These are phyloP conservation scores for Rhizopus arrhizus DNA, from an alignment of 371 early-diverging fungal species.

Conservation along the genomic window DNA sequence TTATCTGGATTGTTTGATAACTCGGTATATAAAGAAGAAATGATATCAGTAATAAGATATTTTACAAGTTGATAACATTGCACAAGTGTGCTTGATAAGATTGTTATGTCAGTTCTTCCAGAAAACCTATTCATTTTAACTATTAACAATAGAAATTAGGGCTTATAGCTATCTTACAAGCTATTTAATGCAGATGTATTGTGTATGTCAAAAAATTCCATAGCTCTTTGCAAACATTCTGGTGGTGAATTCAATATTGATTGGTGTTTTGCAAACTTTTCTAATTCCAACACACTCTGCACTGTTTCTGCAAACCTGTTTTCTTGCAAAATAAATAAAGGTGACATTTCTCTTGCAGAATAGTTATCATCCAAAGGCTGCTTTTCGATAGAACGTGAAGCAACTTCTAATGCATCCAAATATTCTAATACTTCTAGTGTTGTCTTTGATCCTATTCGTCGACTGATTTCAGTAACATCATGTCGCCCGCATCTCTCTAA, in stretches of 20 bases:
- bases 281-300: conserved; percentile 8
- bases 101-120: conserved; percentile 12
- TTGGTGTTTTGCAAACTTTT: conserved; percentile 15
- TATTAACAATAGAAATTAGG: background rate
- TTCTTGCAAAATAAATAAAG: conserved; percentile 16
- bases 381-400: background rate
- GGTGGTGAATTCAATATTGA: background rate
- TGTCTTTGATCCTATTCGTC: conserved; percentile 32
- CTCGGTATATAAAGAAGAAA: conserved; percentile 12
- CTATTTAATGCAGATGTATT: conserved; percentile 15
- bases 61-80: conserved; percentile 10
- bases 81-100: conserved; percentile 18
- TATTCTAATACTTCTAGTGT: conserved; percentile 18
- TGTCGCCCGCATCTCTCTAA: conserved; percentile 27
- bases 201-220: conserved; percentile 21
- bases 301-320: background rate
- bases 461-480: conserved; percentile 17
- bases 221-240: background rate
- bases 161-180: conserved; percentile 11
- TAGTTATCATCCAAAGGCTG: background rate
- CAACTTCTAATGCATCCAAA: conserved; percentile 15
- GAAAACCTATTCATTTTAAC: conserved; percentile 4
- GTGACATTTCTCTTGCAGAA: conserved; percentile 25
- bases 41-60: conserved; percentile 15
- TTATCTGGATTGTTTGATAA: conserved; percentile 8